Conservation (phyloP, 2,329 filamentous ascomycete species). For the Onygena corvina region DNA sequence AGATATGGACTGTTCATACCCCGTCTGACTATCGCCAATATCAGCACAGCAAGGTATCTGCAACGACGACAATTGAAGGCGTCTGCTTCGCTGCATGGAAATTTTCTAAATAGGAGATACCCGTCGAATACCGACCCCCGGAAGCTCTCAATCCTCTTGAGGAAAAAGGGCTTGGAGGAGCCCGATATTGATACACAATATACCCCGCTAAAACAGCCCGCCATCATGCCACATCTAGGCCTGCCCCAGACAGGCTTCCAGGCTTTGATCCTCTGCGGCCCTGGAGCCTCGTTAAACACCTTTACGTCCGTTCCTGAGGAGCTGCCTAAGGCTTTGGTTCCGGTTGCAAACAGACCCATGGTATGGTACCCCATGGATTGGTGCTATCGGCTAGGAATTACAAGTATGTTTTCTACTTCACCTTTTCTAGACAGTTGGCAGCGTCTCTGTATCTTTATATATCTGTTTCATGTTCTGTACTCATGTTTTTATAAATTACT, state of each 20-base stretch:
- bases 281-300: conserved; percentile 39
- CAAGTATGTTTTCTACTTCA: conserved; percentile 25
- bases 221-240: conserved; percentile 7
- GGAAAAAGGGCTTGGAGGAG: not conserved
- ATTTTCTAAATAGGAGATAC: not conserved
- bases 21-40: not conserved
- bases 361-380: conserved; percentile 40
- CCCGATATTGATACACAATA: not conserved
- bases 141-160: no score
- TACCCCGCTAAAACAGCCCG: conserved; percentile 9
- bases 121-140: not conserved
- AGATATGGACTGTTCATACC: not conserved
- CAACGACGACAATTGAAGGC: not conserved
- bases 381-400: conserved; percentile 39
- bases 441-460: not conserved
- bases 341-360: conserved; percentile 41
- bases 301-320: conserved; percentile 40
- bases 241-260: conserved; percentile 31
- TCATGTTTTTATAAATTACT: conserved; percentile 7
- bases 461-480: not conserved
- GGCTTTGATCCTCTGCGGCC: conserved; percentile 38
- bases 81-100: not conserved
- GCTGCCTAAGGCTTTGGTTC: conserved; percentile 39
- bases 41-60: not conserved
- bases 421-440: not conserved